Evolutionary conservation across 164 flowering plant species (phyloP).

Genomic region (Tetrastigma voinierianum): DNA sequence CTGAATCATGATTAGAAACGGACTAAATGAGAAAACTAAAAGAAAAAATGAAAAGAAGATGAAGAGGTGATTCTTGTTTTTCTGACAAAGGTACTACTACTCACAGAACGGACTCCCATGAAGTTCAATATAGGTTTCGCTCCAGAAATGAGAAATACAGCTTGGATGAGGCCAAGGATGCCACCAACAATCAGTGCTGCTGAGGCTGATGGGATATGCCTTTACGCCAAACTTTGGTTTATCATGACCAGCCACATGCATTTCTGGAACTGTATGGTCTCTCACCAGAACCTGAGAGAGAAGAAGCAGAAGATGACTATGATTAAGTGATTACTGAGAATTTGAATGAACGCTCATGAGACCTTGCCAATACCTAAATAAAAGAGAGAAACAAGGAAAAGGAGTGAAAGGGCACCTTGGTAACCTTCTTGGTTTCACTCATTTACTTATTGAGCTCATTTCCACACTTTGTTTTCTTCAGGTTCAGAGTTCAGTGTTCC

Average conservation of each 20-base stretch:
- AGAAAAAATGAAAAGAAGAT: not conserved
- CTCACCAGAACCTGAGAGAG: slow-evolving; percentile 27
- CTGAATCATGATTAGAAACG: not conserved
- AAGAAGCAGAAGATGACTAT: not conserved
- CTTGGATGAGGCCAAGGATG: slow-evolving; percentile 52
- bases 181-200: slow-evolving; percentile 51
- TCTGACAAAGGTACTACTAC: slow-evolving; percentile 8
- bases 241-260: slow-evolving; percentile 15
- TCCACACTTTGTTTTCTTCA: slow-evolving; percentile 15
- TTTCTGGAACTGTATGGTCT: slow-evolving; percentile 7
- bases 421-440: slow-evolving; percentile 19
- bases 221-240: slow-evolving; percentile 13
- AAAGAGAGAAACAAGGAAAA: not conserved
- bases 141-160: slow-evolving; percentile 41
- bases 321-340: not conserved
- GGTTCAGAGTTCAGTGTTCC: slow-evolving; percentile 9
- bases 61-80: not conserved
- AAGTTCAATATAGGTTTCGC: slow-evolving; percentile 48
- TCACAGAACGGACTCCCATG: slow-evolving; percentile 56
- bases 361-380: not conserved
- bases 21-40: not conserved
- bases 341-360: not conserved
- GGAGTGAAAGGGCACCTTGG: slow-evolving; percentile 18
- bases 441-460: slow-evolving; percentile 5
- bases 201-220: slow-evolving; percentile 57